phyloP scores from a whole-genome alignment of 345 rosid genomes.

The Crucihimalaya himalaica region DNA sequence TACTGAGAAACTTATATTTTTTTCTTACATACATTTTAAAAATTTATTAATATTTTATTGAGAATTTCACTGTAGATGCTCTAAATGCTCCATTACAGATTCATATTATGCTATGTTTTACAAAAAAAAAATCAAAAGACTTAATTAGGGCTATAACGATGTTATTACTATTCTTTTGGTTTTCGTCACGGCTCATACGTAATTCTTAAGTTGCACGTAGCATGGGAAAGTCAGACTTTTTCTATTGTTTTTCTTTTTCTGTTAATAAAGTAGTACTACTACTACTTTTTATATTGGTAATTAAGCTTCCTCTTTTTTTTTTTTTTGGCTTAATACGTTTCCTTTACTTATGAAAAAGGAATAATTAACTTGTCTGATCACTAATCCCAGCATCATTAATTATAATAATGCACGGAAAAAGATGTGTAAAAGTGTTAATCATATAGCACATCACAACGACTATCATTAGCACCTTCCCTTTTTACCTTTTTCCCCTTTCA shows the following conservation, averaged over 20 bases:
- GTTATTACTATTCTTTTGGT: neutral
- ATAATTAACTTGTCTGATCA: conserved; percentile 6
- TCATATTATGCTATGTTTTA: neutral
- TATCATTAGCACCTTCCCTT: conserved; percentile 1
- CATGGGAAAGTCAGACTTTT: conserved; percentile 9
- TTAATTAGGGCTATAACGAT: neutral
- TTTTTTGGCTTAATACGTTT: conserved; percentile 2
- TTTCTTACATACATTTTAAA: no score
- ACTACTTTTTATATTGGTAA: neutral
- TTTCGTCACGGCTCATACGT: neutral
- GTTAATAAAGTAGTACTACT: neutral
- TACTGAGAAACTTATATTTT: no score
- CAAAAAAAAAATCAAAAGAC: neutral
- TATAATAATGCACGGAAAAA: conserved; percentile 24
- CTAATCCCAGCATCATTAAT: conserved; percentile 27
- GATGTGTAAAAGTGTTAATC: conserved; percentile 25
- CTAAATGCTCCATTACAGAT: neutral
- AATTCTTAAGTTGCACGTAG: conserved; percentile 20
- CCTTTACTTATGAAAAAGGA: neutral
- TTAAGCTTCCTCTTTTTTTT: neutral
- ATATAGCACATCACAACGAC: conserved; percentile 18
- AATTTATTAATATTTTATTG: no score
- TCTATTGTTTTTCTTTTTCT: neutral
- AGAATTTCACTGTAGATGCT: no score
- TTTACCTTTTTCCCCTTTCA: neutral